Evolutionary conservation across 805 yeast genomes (phyloP).

Genomic region (Barnettozyma pratensis): DNA sequence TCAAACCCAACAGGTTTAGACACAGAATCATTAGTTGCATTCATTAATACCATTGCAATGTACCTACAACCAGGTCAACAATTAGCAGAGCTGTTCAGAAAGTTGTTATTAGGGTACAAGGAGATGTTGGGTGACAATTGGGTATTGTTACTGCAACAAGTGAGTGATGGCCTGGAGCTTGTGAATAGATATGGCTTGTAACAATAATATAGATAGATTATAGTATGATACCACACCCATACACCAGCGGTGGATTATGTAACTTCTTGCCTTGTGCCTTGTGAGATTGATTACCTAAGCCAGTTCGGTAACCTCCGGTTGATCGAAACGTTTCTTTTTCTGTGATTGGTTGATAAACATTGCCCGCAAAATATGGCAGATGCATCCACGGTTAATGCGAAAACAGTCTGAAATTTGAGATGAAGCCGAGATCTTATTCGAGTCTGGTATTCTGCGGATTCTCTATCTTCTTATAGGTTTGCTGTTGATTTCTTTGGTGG

Average conservation of each 20-base stretch:
- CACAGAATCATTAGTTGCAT: slow-evolving; percentile 43
- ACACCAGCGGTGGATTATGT: neutral
- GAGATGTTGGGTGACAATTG: slow-evolving; percentile 40
- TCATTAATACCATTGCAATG: slow-evolving; percentile 54
- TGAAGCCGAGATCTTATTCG: no score
- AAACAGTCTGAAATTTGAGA: no score
- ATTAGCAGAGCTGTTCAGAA: slow-evolving; percentile 39
- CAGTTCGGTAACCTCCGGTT: neutral
- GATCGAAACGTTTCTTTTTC: neutral
- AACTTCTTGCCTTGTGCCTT: no score
- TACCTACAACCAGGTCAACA: slow-evolving; percentile 46
- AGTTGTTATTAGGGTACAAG: slow-evolving; percentile 41
- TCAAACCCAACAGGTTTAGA: slow-evolving; percentile 64
- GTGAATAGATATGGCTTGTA: neutral
- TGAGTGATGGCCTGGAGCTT: slow-evolving; percentile 13
- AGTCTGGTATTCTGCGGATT: no score
- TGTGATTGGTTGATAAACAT: neutral
- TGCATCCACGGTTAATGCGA: neutral
- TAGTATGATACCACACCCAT: neutral
- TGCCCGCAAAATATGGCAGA: neutral
- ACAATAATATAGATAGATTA: no score
- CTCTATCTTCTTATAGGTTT: no score
- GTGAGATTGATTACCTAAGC: no score
- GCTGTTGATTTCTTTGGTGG: no score
- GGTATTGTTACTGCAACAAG: slow-evolving; percentile 16